Evolutionary conservation across 176 grass and related monocot species (phyloP).

Genomic region (Zea luxurians): DNA sequence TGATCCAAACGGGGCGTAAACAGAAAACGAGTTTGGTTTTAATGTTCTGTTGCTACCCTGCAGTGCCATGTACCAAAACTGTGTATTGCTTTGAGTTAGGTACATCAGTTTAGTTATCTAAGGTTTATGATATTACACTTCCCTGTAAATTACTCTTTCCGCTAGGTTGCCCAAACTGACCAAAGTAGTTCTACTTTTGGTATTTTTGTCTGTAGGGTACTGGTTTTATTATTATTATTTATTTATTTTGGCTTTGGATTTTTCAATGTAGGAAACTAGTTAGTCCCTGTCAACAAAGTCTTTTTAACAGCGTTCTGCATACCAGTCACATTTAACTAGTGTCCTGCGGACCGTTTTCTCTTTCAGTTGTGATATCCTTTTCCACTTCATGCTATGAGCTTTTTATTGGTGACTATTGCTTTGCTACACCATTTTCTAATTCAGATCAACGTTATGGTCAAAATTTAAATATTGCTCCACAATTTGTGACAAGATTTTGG

Average conservation of each 20-base stretch:
- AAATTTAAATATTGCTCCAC: background rate
- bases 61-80: background rate
- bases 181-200: background rate
- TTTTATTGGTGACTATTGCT: slow-evolving; percentile 10
- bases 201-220: background rate
- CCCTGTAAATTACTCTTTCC: background rate
- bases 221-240: no score
- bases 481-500: background rate
- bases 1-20: no score
- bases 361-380: background rate
- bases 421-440: background rate
- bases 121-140: background rate
- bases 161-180: background rate
- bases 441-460: background rate
- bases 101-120: background rate
- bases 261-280: background rate
- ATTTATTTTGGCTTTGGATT: background rate
- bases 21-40: background rate
- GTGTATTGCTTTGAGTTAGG: background rate
- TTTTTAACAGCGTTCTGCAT: background rate
- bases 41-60: background rate
- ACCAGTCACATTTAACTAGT: background rate
- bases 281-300: background rate
- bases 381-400: background rate
- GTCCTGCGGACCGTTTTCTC: background rate